A percentile compares a stretch with the other conserved stretches of the same genome.
Conservation (phyloP, 192 early-diverging fungal genomes). For the Dimargaris xerosporica region DNA sequence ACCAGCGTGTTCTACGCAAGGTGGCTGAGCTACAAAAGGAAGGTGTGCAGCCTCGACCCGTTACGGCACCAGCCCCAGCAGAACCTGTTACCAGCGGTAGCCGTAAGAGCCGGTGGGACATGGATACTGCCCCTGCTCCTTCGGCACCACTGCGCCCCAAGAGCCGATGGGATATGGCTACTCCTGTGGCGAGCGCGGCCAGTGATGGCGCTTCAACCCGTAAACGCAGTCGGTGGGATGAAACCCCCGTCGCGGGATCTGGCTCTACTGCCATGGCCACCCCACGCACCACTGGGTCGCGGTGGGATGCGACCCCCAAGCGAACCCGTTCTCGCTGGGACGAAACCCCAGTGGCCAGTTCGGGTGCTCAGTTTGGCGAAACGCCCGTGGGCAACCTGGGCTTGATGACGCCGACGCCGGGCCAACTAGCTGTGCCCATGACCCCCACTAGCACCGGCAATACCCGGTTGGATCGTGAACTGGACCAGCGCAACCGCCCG, state of each 20-base stretch:
- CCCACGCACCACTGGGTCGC: constrained; percentile 17
- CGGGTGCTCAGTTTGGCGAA: constrained; percentile 39
- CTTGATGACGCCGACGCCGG: constrained; percentile 62
- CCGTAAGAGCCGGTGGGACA: constrained; percentile 73
- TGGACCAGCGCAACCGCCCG: constrained; percentile 73
- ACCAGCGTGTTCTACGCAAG: constrained; percentile 48
- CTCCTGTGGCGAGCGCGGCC: constrained; percentile 37
- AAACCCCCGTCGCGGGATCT: constrained; percentile 50
- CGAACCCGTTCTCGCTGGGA: constrained; percentile 80
- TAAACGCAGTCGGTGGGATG: constrained; percentile 64
- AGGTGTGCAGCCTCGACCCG: constrained; percentile 20
- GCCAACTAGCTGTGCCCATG: constrained; percentile 47
- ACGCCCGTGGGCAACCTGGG: constrained; percentile 70
- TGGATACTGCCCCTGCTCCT: constrained; percentile 34
- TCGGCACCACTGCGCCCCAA: constrained; percentile 33
- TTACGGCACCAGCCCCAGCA: constrained; percentile 24
- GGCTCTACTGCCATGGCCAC: constrained; percentile 19
- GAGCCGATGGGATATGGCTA: constrained; percentile 64
- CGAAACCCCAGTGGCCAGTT: constrained; percentile 66
- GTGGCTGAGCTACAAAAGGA: constrained; percentile 62
- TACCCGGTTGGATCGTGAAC: constrained; percentile 54
- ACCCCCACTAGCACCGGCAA: constrained; percentile 53
- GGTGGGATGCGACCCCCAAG: constrained; percentile 56
- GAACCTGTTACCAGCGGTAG: constrained; percentile 19
- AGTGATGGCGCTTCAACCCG: constrained; percentile 19